Evolutionary conservation across 2,329 filamentous ascomycete species (phyloP).

Genomic region (Mollisia scopiformis): DNA sequence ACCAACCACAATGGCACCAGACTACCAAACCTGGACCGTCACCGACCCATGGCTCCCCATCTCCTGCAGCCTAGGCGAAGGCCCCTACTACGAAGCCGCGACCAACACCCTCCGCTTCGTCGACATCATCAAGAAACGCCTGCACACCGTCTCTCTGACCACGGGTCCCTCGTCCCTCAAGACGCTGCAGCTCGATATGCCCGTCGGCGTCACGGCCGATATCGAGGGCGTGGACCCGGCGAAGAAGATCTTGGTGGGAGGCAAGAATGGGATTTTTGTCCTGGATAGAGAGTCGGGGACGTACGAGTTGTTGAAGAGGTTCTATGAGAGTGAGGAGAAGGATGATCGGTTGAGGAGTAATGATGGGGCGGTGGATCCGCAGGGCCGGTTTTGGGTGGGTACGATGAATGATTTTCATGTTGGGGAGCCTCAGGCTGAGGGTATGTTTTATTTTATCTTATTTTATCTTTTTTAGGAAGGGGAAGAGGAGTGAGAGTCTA

Average conservation of each 20-base stretch:
- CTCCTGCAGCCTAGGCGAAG: slow-evolving; percentile 72
- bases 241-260: slow-evolving; percentile 73
- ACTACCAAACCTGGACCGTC: slow-evolving; percentile 47
- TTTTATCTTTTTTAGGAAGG: background rate
- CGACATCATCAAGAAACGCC: slow-evolving; percentile 77
- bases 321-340: slow-evolving; percentile 40
- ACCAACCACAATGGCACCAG: slow-evolving; percentile 10
- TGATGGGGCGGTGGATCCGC: slow-evolving; percentile 79
- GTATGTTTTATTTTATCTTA: slow-evolving; percentile 26
- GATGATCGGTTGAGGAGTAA: slow-evolving; percentile 66
- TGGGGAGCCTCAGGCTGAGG: slow-evolving; percentile 39
- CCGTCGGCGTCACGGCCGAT: slow-evolving; percentile 73
- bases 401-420: slow-evolving; percentile 78
- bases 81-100: slow-evolving; percentile 70
- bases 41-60: slow-evolving; percentile 57
- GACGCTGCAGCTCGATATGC: slow-evolving; percentile 52
- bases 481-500: too few species aligned
- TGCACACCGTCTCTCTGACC: slow-evolving; percentile 71
- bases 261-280: slow-evolving; percentile 82
- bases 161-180: slow-evolving; percentile 48
- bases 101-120: slow-evolving; percentile 74
- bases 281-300: slow-evolving; percentile 64
- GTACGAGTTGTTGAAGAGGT: slow-evolving; percentile 57
- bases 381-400: slow-evolving; percentile 83
- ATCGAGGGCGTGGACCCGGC: slow-evolving; percentile 65